phyloP scores from a whole-genome alignment of 2,329 filamentous ascomycete genomes.

The Gremmenia infestans region DNA sequence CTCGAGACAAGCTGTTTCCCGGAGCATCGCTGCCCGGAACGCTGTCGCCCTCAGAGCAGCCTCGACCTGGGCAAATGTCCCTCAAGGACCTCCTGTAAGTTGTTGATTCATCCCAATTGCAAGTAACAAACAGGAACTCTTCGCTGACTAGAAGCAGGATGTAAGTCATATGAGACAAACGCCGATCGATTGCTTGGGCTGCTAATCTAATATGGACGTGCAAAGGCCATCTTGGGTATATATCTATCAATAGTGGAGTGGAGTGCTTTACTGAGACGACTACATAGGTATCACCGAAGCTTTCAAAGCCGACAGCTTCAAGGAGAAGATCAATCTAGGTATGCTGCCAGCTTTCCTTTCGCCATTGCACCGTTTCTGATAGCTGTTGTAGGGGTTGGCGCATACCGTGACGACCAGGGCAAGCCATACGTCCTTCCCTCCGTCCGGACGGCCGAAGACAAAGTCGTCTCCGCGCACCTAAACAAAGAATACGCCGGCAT shows the following conservation, averaged over 20 bases:
- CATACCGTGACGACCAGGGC: conserved; percentile 96
- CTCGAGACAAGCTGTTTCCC: conserved; percentile 41
- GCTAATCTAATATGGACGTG: conserved; percentile 27
- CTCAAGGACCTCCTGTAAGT: conserved; percentile 90
- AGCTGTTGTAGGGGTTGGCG: conserved; percentile 70
- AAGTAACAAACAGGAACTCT: neutral
- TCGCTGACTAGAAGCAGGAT: conserved; percentile 30
- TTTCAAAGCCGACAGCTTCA: conserved; percentile 93
- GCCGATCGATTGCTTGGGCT: conserved; percentile 29
- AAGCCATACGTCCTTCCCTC: conserved; percentile 98
- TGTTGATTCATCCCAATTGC: conserved; percentile 25
- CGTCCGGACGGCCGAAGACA: conserved; percentile 82
- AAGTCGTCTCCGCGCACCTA: conserved; percentile 68
- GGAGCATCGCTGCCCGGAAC: conserved; percentile 22
- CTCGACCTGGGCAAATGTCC: conserved; percentile 86
- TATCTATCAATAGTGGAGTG: conserved; percentile 17
- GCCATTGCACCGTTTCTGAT: conserved; percentile 15
- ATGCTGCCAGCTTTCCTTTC: conserved; percentile 30
- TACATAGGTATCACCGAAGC: conserved; percentile 83
- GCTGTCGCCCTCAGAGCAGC: conserved; percentile 25
- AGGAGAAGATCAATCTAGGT: conserved; percentile 97
- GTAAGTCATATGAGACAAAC: conserved; percentile 26
- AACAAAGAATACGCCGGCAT: conserved; percentile 99
- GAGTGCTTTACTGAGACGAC: neutral
- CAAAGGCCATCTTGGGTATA: conserved; percentile 72